Percentiles rank a stretch among this genome's conserved stretches.
phyloP scores from a whole-genome alignment of 2,329 filamentous ascomycete species.

The Cryphonectria nitschkei region DNA sequence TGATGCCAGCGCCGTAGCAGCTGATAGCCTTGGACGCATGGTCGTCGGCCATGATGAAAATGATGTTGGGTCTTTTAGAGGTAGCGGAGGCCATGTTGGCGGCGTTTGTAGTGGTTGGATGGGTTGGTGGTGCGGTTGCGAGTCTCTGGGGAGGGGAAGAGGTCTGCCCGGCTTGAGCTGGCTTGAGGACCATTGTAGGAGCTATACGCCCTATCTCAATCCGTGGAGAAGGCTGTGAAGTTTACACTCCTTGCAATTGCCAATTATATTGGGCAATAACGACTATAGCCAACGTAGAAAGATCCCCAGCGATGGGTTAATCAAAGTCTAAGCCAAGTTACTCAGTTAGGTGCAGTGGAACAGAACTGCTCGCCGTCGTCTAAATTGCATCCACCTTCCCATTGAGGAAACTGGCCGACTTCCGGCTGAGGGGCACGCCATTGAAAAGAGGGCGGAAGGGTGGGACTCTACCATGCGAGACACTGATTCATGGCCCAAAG shows the following conservation, averaged over 20 bases:
- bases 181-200: neutral
- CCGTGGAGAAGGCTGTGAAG: neutral
- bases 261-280: neutral
- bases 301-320: neutral
- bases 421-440: neutral
- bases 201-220: neutral
- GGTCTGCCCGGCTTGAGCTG: neutral
- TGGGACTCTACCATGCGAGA: neutral
- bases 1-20: conserved; percentile 55
- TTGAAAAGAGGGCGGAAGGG: neutral
- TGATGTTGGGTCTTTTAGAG: conserved; percentile 40
- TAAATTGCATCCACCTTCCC: conserved; percentile 7
- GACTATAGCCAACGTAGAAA: neutral
- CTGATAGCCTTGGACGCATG: conserved; percentile 55
- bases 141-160: neutral
- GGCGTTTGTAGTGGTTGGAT: neutral
- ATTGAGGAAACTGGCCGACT: conserved; percentile 2
- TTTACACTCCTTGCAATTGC: neutral
- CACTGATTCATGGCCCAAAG: neutral
- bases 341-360: neutral
- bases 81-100: neutral
- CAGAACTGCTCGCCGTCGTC: neutral
- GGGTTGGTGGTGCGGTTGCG: neutral
- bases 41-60: conserved; percentile 61
- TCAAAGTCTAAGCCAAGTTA: neutral